Evolutionary conservation across 306 rosid genomes (phyloP).

Genomic region (Corylus avellana): DNA sequence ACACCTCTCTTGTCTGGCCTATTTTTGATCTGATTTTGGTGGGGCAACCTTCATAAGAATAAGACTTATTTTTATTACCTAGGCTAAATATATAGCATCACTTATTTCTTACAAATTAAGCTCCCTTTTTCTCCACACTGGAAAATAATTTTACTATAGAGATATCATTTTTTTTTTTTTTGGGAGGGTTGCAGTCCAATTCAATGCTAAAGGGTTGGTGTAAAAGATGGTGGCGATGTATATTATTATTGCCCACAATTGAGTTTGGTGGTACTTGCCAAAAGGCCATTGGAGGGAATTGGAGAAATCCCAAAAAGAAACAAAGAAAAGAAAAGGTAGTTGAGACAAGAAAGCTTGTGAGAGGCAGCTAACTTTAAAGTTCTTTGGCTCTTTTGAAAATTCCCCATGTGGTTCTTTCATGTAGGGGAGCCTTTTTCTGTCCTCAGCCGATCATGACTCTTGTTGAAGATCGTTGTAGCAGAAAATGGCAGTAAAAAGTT

Average conservation of each 20-base stretch:
- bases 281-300: neutral
- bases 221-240: neutral
- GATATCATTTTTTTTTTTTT: too few species aligned
- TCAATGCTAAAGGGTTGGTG: too few species aligned
- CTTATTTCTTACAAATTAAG: conserved; percentile 33
- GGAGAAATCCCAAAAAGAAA: neutral
- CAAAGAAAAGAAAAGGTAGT: neutral
- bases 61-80: conserved; percentile 36
- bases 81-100: conserved; percentile 22
- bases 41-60: conserved; percentile 46
- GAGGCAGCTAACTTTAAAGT: conserved; percentile 23
- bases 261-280: neutral
- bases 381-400: conserved; percentile 24
- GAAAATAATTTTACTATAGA: neutral
- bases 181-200: neutral
- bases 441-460: conserved; percentile 14
- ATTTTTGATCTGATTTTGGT: conserved; percentile 40
- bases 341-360: conserved; percentile 4
- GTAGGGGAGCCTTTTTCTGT: neutral
- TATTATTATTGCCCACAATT: neutral
- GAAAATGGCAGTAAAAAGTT: neutral
- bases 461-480: conserved; percentile 7
- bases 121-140: neutral
- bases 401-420: conserved; percentile 18
- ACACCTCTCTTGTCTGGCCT: conserved; percentile 48